Base-by-base conservation (phyloP, 2,329 filamentous ascomycete species). In the Pseudonectria buxi region DNA sequence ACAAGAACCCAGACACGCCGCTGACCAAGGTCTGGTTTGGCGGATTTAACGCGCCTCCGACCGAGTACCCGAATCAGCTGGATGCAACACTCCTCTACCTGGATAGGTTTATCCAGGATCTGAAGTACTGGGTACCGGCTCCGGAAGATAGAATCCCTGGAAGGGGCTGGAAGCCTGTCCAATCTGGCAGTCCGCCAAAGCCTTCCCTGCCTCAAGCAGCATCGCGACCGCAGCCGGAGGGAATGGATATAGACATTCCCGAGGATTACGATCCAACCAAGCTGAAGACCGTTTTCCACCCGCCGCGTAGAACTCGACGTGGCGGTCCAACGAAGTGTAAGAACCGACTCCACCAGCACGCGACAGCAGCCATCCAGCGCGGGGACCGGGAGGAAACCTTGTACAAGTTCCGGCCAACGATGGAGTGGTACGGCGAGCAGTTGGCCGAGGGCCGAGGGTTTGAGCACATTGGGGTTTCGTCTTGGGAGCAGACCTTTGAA, bases 371-470 rank as follows among this genome's bases (percentile, higher is more conserved):
- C 24, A 31, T 32, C 13, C 39, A 24, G 14, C 30, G 18, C 13
- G 18, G 30, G 10, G 27, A 24, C 16, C 25, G 28, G 25, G 35
- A 32, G 12, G 29, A 44, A 25, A 41, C 42, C 5, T 33, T 49
- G 16, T 74, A 65, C 45, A 49, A 48, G 12, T 76, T 69, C 44
- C 51, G 49, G 28, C 63, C 69, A 7, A 78, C 74, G 2, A 40
- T 58, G 40, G 55, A 67, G 4, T 78, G 75, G 75, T 78, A 78
- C 43, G 45, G 46, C 4, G 57, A 66, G 26, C 68, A 73, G 42
- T 45, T 58, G 15, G 49, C 51, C 1, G 69, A 72, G 46, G 70
- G 69, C 3, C 62, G 72, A 14, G 66, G 63, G 1, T 73, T 62
- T 36, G 65, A 67, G 33, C 72, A 77, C 41, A 56, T 78, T 4